Evolutionary conservation across 106 monocot genomes (phyloP).

Genomic region (Alisma plantagoaquatica): DNA sequence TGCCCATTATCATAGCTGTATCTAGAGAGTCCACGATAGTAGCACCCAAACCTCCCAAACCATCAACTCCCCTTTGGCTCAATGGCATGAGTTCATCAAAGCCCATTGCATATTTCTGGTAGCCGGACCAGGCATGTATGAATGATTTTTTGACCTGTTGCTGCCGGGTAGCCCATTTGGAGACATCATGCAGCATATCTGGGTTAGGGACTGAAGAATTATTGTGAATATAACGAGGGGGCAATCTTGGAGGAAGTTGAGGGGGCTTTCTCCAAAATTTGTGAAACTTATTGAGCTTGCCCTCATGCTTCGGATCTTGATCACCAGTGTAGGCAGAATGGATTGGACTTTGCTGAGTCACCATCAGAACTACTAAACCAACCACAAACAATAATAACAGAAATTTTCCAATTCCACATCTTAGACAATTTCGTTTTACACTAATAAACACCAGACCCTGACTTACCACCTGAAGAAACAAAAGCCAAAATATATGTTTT

Average conservation of each 20-base stretch:
- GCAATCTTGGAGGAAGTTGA: constrained; percentile 62
- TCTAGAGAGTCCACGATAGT: constrained; percentile 84
- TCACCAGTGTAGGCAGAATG: no score
- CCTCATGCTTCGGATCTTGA: no score
- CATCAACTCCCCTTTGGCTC: constrained; percentile 54
- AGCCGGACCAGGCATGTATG: constrained; percentile 89
- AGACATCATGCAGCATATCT: constrained; percentile 3
- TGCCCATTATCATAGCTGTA: constrained; percentile 88
- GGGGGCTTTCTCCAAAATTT: constrained; percentile 54
- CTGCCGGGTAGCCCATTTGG: constrained; percentile 49
- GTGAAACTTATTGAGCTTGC: constrained; percentile 18
- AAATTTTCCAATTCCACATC: constrained; percentile 54
- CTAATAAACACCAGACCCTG: constrained; percentile 37
- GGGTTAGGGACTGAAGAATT: constrained; percentile 19
- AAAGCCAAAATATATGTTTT: no score
- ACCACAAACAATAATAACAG: constrained; percentile 59
- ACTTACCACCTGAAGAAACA: constrained; percentile 33
- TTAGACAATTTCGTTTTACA: constrained; percentile 26
- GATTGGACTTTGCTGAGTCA: constrained; percentile 23
- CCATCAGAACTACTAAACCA: constrained; percentile 46
- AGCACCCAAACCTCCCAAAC: constrained; percentile 90
- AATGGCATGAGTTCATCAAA: constrained; percentile 94
- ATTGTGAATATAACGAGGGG: constrained; percentile 43
- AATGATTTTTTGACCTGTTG: constrained; percentile 77
- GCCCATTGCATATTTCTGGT: constrained; percentile 66